These are phyloP conservation scores for Kalmusia sp. DNA, from an alignment of 2,329 filamentous ascomycete genomes.

Conservation along the genomic window DNA sequence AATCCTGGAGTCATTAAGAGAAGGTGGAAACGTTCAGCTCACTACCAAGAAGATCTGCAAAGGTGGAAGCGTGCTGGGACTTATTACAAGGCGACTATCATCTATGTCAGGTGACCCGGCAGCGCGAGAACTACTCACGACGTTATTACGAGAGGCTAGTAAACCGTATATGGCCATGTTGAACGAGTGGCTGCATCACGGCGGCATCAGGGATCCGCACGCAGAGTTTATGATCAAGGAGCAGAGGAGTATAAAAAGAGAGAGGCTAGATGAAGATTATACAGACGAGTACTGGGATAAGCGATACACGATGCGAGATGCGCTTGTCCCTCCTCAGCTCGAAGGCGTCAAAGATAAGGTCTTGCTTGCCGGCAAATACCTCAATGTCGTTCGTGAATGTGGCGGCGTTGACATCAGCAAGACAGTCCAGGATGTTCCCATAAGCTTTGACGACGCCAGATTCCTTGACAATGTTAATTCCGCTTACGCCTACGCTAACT, in stretches of 20 bases:
- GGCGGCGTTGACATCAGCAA: constrained; percentile 94
- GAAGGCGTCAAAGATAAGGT: constrained; percentile 93
- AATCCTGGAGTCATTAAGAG: constrained; percentile 86
- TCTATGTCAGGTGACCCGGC: constrained; percentile 94
- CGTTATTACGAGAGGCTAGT: constrained; percentile 84
- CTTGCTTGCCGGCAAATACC: constrained; percentile 91
- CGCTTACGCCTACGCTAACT: constrained; percentile 94
- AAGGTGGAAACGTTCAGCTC: constrained; percentile 85
- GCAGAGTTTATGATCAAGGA: constrained; percentile 94
- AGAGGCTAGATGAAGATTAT: constrained; percentile 92
- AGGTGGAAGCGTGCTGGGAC: constrained; percentile 90
- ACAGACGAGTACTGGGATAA: constrained; percentile 99
- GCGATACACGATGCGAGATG: constrained; percentile 90
- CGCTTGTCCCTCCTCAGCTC: constrained; percentile 90
- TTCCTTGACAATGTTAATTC: constrained; percentile 96
- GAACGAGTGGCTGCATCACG: constrained; percentile 98
- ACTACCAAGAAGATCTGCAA: constrained; percentile 92
- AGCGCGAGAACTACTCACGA: constrained; percentile 80
- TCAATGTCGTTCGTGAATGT: constrained; percentile 97
- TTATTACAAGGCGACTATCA: constrained; percentile 84
- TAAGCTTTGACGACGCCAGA: constrained; percentile 86
- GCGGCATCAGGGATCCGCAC: constrained; percentile 92
- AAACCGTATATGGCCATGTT: constrained; percentile 97
- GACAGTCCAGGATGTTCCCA: constrained; percentile 84
- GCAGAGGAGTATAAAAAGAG: constrained; percentile 91